Percentiles rank a stretch among this genome's conserved stretches.
Evolutionary conservation across 805 yeast genomes (phyloP).

Genomic region (Myxozyma neotropica): DNA sequence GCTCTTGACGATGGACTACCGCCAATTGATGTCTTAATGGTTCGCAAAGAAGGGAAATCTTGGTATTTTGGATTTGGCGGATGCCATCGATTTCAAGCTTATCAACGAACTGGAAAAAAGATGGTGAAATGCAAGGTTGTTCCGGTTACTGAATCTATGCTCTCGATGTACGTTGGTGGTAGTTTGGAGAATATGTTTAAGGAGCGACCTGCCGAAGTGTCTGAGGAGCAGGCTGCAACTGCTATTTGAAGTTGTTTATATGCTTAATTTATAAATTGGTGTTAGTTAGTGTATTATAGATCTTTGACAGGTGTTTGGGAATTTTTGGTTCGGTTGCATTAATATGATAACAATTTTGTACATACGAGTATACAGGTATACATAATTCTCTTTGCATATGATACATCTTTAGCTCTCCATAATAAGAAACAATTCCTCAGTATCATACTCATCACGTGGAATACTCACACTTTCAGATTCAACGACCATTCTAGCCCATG

Average conservation of each 20-base stretch:
- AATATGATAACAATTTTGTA: no score
- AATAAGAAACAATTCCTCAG: slow-evolving; percentile 15
- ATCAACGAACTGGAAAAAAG: slow-evolving; percentile 57
- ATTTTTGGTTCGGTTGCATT: no score
- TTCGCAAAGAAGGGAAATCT: slow-evolving; percentile 61
- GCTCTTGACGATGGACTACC: slow-evolving; percentile 48
- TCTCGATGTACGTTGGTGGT: slow-evolving; percentile 70
- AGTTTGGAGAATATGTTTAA: slow-evolving; percentile 29
- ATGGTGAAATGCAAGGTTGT: slow-evolving; percentile 67
- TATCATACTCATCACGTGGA: background rate
- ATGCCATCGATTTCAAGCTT: slow-evolving; percentile 87
- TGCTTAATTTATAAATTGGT: background rate
- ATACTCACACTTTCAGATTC: slow-evolving; percentile 20
- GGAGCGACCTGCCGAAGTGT: slow-evolving; percentile 16
- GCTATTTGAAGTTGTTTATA: background rate
- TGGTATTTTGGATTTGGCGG: slow-evolving; percentile 73
- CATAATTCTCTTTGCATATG: no score
- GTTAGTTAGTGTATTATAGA: background rate
- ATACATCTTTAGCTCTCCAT: no score
- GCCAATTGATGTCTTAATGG: slow-evolving; percentile 75
- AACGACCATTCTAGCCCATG: slow-evolving; percentile 28
- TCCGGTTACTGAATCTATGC: slow-evolving; percentile 73
- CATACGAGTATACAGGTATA: no score
- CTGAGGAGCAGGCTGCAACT: background rate
- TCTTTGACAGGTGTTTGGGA: no score